Conservation (phyloP, 371 early-diverging fungal species). For the Mucor lusitanicus region DNA sequence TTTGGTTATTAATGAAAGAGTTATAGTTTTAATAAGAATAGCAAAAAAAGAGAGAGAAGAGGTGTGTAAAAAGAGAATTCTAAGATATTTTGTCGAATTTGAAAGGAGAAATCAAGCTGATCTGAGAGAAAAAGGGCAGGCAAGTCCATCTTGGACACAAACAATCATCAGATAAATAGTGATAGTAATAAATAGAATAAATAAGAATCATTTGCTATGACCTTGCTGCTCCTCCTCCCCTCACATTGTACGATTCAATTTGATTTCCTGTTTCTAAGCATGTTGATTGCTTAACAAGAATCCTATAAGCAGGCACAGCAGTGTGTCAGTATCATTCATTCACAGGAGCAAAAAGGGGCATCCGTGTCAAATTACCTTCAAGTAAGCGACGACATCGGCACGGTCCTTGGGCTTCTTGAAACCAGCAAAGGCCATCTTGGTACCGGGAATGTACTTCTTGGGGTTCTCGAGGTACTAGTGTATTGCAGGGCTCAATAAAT, state of each 20-base stretch:
- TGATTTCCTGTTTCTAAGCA: neutral
- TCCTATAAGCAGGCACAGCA: neutral
- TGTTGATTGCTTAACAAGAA: conserved; percentile 10
- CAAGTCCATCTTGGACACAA: neutral
- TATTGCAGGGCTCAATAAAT: neutral
- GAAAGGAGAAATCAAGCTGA: neutral
- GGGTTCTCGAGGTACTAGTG: conserved; percentile 89
- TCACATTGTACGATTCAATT: neutral
- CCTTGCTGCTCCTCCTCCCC: neutral
- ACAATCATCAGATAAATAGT: neutral
- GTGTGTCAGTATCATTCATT: neutral
- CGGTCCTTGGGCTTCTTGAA: conserved; percentile 96
- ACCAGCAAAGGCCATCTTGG: conserved; percentile 98
- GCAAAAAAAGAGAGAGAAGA: neutral
- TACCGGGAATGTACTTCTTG: conserved; percentile 96
- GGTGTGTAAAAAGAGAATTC: conserved; percentile 1
- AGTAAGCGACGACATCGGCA: conserved; percentile 89
- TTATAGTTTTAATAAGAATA: neutral
- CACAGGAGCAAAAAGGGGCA: neutral
- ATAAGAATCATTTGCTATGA: neutral
- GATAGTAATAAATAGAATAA: neutral
- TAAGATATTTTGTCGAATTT: neutral
- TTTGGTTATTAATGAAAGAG: neutral
- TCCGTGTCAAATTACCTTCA: conserved; percentile 59
- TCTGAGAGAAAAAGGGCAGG: neutral